Base-by-base conservation (phyloP, 2,329 filamentous ascomycete genomes). In the Chaetomiaceae sp. region DNA sequence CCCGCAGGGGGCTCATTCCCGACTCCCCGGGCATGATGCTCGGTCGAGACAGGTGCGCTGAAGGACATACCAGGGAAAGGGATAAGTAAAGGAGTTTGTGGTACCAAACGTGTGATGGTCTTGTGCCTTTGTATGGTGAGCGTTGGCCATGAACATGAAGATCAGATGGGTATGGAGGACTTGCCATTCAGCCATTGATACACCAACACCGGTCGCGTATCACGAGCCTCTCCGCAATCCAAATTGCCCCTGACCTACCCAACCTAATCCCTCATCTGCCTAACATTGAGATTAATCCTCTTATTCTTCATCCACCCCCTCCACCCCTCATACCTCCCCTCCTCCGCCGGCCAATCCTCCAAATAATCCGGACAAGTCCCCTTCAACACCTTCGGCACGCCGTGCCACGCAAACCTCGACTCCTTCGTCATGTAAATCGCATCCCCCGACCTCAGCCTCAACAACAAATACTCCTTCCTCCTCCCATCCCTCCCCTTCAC, bases 331-430 rank as follows among this genome's bases (percentile, higher is more conserved):
- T 81, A 90, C 39, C 69, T 70, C 14, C 70, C 75, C n/a, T 71
- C 72, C 38, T 73, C 69, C 2, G 76, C 75, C 0, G 91, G 91
- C 91, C 91, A 97, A 38, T 86, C 74, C 53, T 76, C 72, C 46
- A 97, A 69, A 69, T 85, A 88, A 0, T 73, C 73, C 0, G 92
- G 92, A 69, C 91, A 97, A 0, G 89, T 95, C 1, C 74, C 81
- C 43, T 83, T 79, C 33, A 96, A 66, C 12, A 97, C 86, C 68
- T 91, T 94, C 6, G 94, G 91, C 12, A 97, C 91, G 12, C 89
- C 91, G 72, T 97, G 94, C 92, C 92, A 97, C 2, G 92, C 91
- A 70, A 90, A 95, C 39, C 94, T 79, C 4, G 89, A 87, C 54
- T 83, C 77, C 19, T 87, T 81, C 46, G 82, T 85, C 92, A 99